Evolutionary conservation across 345 rosid species (phyloP).

Genomic region (Combretum micranthum): DNA sequence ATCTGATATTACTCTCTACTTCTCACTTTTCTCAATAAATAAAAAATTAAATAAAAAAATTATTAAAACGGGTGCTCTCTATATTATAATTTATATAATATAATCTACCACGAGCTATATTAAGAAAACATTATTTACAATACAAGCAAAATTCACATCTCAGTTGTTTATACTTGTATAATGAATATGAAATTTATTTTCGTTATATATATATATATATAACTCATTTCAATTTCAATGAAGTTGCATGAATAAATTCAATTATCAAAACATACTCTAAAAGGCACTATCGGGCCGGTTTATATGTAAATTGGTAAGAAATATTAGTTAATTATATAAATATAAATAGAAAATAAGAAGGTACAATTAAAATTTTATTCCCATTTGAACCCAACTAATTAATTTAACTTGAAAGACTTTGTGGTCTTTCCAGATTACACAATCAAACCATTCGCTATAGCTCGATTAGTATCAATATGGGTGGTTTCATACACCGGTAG

Average conservation of each 20-base stretch:
- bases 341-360: conserved; percentile 5
- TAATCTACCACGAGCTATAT: too few relatives aligned
- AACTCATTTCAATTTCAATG: too few relatives aligned
- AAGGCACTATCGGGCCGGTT: too few relatives aligned
- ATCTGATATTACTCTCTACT: not conserved
- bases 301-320: too few relatives aligned
- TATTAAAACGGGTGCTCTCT: not conserved
- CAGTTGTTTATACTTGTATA: too few relatives aligned
- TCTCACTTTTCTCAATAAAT: conserved; percentile 6
- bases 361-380: conserved; percentile 22
- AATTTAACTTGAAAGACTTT: conserved; percentile 6
- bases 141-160: too few relatives aligned
- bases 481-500: conserved; percentile 92
- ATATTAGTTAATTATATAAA: not conserved
- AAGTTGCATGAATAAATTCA: too few relatives aligned
- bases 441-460: conserved; percentile 55
- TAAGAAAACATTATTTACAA: too few relatives aligned
- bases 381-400: conserved; percentile 38
- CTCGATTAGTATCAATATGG: conserved; percentile 60
- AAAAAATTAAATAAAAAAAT: conserved; percentile 2
- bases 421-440: conserved; percentile 26
- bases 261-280: too few relatives aligned
- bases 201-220: too few relatives aligned
- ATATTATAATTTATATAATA: too few relatives aligned
- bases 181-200: too few relatives aligned